A percentile compares a stretch with the other conserved stretches of the same genome.
These are phyloP conservation scores for Stemphylium beticola DNA, from an alignment of 2,329 filamentous ascomycete species.

Conservation along the genomic window DNA sequence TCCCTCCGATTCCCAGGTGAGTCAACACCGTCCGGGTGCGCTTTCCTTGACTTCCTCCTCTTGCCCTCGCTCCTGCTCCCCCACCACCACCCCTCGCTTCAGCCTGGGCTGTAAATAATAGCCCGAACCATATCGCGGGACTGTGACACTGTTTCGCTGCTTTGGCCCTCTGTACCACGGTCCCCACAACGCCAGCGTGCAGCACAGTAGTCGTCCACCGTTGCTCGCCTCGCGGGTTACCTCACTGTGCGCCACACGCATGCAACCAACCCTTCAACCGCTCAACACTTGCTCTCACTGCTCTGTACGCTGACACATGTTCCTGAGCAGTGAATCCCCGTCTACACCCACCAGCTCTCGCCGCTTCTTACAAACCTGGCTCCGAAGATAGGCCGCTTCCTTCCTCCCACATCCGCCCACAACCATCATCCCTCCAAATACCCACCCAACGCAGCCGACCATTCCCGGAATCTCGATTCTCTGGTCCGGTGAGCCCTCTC, in stretches of 20 bases:
- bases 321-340: constrained; percentile 24
- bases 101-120: constrained; percentile 26
- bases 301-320: constrained; percentile 39
- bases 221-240: constrained; percentile 39
- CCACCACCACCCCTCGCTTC: constrained; percentile 16
- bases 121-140: constrained; percentile 32
- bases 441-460: not conserved
- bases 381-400: constrained; percentile 31
- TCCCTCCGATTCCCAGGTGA: constrained; percentile 35
- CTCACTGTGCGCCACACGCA: constrained; percentile 46
- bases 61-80: not conserved
- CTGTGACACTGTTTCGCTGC: constrained; percentile 43
- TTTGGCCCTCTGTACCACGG: constrained; percentile 40
- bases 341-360: constrained; percentile 37
- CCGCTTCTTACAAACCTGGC: constrained; percentile 18
- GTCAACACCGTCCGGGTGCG: constrained; percentile 32
- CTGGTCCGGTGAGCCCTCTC: constrained; percentile 35
- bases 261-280: constrained; percentile 40
- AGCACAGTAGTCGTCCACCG: constrained; percentile 43
- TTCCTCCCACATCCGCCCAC: constrained; percentile 27
- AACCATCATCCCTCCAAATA: constrained; percentile 27
- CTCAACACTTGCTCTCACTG: constrained; percentile 31
- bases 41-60: constrained; percentile 13
- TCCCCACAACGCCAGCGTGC: constrained; percentile 39
- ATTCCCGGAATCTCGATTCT: constrained; percentile 18